Conservation (phyloP, 805 yeast genomes). For the Yamadazyma tumulicola region DNA sequence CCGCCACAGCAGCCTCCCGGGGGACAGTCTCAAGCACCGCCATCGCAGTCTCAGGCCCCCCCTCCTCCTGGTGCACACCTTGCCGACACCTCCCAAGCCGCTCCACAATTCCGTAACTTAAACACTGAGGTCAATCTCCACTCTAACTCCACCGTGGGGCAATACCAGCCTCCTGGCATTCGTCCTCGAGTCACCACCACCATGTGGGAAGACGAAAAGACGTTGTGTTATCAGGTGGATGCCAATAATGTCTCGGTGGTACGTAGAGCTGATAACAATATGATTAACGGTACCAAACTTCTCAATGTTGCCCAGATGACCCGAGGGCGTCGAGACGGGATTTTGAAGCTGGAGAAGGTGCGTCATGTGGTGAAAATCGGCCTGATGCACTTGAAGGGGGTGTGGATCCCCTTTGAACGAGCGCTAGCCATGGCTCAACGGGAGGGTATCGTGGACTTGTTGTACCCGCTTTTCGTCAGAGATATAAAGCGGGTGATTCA, state of each 20-base stretch:
- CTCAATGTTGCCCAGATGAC: slow-evolving; percentile 85
- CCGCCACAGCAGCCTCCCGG: not conserved
- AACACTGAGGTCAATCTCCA: slow-evolving; percentile 3
- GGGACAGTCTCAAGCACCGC: not conserved
- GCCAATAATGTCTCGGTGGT: slow-evolving; percentile 79
- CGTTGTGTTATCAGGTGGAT: slow-evolving; percentile 81
- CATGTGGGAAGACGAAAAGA: slow-evolving; percentile 89
- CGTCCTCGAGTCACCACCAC: slow-evolving; percentile 75
- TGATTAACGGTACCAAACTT: slow-evolving; percentile 82
- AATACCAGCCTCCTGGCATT: slow-evolving; percentile 44
- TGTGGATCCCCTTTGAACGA: slow-evolving; percentile 85
- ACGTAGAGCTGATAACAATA: slow-evolving; percentile 78
- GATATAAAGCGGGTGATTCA: slow-evolving; percentile 61
- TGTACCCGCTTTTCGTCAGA: slow-evolving; percentile 68
- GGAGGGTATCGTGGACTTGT: slow-evolving; percentile 65
- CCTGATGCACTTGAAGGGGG: slow-evolving; percentile 84
- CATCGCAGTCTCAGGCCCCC: not conserved
- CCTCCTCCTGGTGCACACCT: not conserved
- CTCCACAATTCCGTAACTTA: slow-evolving; percentile 11
- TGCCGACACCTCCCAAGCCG: not conserved
- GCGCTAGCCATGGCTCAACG: slow-evolving; percentile 79
- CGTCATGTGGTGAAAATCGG: slow-evolving; percentile 84
- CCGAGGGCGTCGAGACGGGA: slow-evolving; percentile 82
- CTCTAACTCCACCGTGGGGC: slow-evolving; percentile 34
- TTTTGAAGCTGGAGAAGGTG: slow-evolving; percentile 69